Base-by-base conservation (phyloP, 345 rosid genomes). In the Mangifera indica region DNA sequence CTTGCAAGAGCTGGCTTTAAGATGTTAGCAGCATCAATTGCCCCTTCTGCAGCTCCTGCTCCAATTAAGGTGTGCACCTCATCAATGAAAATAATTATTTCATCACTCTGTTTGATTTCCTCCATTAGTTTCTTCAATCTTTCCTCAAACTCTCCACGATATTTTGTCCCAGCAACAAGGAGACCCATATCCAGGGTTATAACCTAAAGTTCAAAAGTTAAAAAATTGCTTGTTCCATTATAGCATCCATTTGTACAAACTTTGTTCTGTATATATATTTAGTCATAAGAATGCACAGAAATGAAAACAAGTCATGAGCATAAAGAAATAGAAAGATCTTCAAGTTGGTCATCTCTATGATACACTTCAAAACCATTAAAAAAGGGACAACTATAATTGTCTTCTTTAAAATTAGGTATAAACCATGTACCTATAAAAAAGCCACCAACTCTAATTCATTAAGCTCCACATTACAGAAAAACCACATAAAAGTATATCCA, bases 1-100 rank as follows among this genome's bases (percentile, higher is more conserved):
- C 99, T 87, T 17, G 99, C 99, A 80, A 96, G 99, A 76, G 99
- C 93, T 22, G 99, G 99, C 79, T 96, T 96, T 84, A 96, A 84
- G 76, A 96, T 96, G 82, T 93, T 93, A 66, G 99, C 99, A 76
- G 99, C 99, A 84, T 96, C 99, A 42, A 96, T 96, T 0, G 99
- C 98, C 32, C 99, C 99, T 84, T 96, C 99, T 11, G 97, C 99
- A 10, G 99, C 99, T 77, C 98, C 99, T 25, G 99, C 98, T 69
- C 98, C 99, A 60, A 96, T 93, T 69, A 96, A 72, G 20, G 98
- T 96, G 83, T 96, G 99, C 71, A 96, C 99, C 83, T 96, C 99
- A 84, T 96, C 99, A 71, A 96, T 96, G 76, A 96, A 96, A 46
- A 96, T 87, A 74, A 96, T 96, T 9, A 96, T 96, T 61, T 96